Conservation (phyloP, 2,329 filamentous ascomycete species). For the Microcyclospora pomicola region DNA sequence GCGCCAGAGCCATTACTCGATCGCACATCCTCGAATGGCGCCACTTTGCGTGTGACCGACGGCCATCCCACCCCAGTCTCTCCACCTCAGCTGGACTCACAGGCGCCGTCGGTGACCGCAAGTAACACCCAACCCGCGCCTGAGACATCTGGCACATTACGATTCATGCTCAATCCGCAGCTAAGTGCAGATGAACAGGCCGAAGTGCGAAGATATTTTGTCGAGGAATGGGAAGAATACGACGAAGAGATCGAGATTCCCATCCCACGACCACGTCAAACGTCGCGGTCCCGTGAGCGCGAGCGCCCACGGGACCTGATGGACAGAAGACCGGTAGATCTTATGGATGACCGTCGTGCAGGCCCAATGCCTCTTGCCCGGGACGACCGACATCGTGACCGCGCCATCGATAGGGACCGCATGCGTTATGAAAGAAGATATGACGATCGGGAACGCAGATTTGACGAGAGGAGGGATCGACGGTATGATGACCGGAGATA, state of each 20-base stretch:
- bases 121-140: conserved; percentile 3
- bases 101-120: conserved; percentile 6
- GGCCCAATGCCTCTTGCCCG: not conserved
- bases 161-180: conserved; percentile 77
- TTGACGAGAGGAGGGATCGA: conserved; percentile 9
- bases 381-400: conserved; percentile 9
- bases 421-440: conserved; percentile 12
- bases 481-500: conserved; percentile 18
- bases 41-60: conserved; percentile 17
- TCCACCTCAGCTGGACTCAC: conserved; percentile 14
- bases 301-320: not conserved
- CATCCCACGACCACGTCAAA: conserved; percentile 9
- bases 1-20: conserved; percentile 17
- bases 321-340: too few relatives aligned
- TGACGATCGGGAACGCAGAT: conserved; percentile 2
- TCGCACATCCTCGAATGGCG: conserved; percentile 14
- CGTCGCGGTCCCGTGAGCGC: conserved; percentile 1
- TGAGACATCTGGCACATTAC: conserved; percentile 49
- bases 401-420: conserved; percentile 11
- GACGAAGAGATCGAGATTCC: conserved; percentile 58
- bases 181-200: conserved; percentile 59
- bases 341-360: too few relatives aligned
- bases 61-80: conserved; percentile 23
- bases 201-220: conserved; percentile 54
- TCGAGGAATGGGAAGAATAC: conserved; percentile 62